Base-by-base conservation (phyloP, 345 rosid genomes). In the Brassica cretica region DNA sequence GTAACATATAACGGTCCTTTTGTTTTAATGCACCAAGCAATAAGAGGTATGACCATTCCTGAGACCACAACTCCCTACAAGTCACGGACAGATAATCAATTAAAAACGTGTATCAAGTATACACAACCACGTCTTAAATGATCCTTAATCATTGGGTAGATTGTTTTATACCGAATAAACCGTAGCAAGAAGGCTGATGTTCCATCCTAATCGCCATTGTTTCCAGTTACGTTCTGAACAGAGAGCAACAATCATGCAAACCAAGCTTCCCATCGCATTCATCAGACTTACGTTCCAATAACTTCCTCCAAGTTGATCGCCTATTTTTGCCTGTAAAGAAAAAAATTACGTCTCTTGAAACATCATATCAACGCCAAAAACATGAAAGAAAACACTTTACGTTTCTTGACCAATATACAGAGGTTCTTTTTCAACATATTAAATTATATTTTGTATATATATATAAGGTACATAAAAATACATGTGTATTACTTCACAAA, bases 151-250 rank as follows among this genome's bases (percentile, higher is more conserved):
- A 63, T 37, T 61, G 5, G 21, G 14, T 15, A 66, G 9, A 44
- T 63, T 24, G 7, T 32, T 59, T 58, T 67, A 21, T 64, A 80
- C 83, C 63, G 83, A 53, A 58, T 70, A 80, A 56, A 70, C n/a
- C 1, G 79, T 70, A 11, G 79, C 33, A 37, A 75, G 5, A 30
- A 80, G 83, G 24, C 12, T 75, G 55, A 80, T 55, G 72, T 80
- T 46, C 79, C 76, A 80, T 39, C 79, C 83, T 64, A 80, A 71
- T 11, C 76, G 74, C 83, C 83, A 80, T 64, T 80, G 24, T n/a
- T 58, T 70, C 79, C 71, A 80, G 14, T 80, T 71, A 27, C 12
- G n/a, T 11, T 29, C 72, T 11, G 76, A 74, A 70, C 68, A 75
- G 41, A 75, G 67, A 32, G 83, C 83, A 39, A 58, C 25, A 58